phyloP scores from a whole-genome alignment of 2,329 filamentous ascomycete species.

The Diaporthe batatas region DNA sequence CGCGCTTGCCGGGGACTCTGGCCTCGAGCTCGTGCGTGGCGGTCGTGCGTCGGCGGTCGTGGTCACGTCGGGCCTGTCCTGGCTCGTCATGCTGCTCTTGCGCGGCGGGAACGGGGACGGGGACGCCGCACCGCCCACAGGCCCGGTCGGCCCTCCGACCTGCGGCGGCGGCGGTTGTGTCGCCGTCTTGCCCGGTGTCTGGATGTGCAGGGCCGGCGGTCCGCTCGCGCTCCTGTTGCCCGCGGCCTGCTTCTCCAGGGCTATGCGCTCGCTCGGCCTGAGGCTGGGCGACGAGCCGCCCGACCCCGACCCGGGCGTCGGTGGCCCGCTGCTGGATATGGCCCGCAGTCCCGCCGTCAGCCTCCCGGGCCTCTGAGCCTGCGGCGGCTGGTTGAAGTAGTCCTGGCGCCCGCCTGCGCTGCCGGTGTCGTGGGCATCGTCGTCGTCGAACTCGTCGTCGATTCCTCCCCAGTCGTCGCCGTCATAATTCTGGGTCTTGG shows the following conservation, averaged over 20 bases:
- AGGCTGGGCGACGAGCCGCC: conserved; percentile 38
- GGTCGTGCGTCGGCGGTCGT: conserved; percentile 37
- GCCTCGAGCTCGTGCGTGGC: conserved; percentile 49
- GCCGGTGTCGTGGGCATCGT: conserved; percentile 63
- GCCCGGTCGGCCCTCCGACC: conserved; percentile 23
- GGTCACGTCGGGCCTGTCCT: conserved; percentile 50
- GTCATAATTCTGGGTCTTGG: conserved; percentile 87
- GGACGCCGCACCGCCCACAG: conserved; percentile 47
- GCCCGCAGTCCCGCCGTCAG: conserved; percentile 40
- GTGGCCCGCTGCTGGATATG: conserved; percentile 34
- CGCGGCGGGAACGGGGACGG: conserved; percentile 69
- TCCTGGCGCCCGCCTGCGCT: conserved; percentile 27
- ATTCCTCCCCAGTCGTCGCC: conserved; percentile 92
- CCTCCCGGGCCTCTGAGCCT: conserved; percentile 38
- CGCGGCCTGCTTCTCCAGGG: conserved; percentile 40
- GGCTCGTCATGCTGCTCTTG: conserved; percentile 72
- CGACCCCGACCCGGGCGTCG: conserved; percentile 37
- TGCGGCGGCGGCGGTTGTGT: conserved; percentile 16
- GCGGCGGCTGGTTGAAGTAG: conserved; percentile 36
- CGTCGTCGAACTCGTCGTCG: conserved; percentile 73
- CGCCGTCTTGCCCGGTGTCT: conserved; percentile 41
- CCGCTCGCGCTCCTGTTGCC: conserved; percentile 44
- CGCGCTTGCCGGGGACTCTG: conserved; percentile 55
- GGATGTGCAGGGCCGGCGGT: conserved; percentile 45
- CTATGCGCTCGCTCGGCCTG: conserved; percentile 41